A percentile compares a stretch with the other conserved stretches of the same genome.
These are phyloP conservation scores for Fraxinus quadrangulata DNA, from an alignment of 257 asterid genomes.

Conservation along the genomic window DNA sequence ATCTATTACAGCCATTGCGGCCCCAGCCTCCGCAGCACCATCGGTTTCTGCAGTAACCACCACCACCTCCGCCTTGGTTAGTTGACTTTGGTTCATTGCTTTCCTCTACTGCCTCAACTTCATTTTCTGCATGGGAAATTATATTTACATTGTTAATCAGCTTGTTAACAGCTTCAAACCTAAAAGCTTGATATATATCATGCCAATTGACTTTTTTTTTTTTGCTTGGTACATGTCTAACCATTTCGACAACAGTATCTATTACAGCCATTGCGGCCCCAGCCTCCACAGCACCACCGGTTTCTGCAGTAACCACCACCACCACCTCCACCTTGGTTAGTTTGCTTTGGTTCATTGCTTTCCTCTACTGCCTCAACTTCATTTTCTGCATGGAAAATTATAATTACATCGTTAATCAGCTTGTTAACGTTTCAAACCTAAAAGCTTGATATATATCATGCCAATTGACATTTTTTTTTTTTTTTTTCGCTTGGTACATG, in stretches of 20 bases:
- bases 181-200: too few species aligned
- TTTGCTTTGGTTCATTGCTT: conserved; percentile 19
- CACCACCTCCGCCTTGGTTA: not conserved
- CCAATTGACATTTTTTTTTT: too few species aligned
- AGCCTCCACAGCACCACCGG: not conserved
- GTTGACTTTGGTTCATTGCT: conserved; percentile 23
- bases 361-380: not conserved
- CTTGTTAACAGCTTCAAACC: not conserved
- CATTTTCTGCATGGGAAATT: not conserved
- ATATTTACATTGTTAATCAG: not conserved
- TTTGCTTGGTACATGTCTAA: not conserved
- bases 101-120: not conserved
- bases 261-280: not conserved
- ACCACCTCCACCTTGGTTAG: conserved; percentile 5
- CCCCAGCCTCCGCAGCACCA: not conserved
- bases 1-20: not conserved
- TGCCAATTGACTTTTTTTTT: too few species aligned
- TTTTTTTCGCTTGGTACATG: not conserved
- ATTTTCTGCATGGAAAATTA: not conserved
- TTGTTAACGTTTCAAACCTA: not conserved
- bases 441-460: not conserved
- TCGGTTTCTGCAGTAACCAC: not conserved
- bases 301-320: not conserved
- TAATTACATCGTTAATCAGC: not conserved
- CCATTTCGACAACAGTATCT: not conserved